Percentiles rank a stretch among this genome's conserved stretches.
Conservation (phyloP, 345 rosid species). For the Lepidium africanum region DNA sequence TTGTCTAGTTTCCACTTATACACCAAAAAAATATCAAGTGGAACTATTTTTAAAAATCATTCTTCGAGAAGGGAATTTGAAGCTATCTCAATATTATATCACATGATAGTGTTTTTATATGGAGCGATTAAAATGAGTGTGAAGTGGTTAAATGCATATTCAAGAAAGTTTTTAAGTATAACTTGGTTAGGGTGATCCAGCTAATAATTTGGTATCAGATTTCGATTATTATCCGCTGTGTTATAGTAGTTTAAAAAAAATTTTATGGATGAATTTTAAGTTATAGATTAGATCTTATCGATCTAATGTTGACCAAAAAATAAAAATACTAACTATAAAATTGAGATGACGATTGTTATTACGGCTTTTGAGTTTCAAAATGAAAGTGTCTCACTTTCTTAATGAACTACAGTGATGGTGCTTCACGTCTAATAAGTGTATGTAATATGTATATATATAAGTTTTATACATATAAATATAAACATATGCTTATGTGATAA, state of each 20-base stretch:
- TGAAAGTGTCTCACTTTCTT: background rate
- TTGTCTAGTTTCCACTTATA: constrained; percentile 24
- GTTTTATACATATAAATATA: background rate
- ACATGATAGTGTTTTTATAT: no score
- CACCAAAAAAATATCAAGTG: background rate
- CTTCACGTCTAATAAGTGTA: background rate
- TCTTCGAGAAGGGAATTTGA: constrained; percentile 1
- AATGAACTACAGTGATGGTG: background rate
- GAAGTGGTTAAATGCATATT: no score
- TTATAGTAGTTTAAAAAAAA: no score
- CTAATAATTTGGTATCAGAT: no score
- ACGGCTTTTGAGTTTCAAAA: background rate
- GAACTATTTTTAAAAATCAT: background rate
- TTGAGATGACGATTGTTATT: background rate
- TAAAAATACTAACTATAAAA: no score
- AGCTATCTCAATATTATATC: background rate
- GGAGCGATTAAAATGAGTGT: no score
- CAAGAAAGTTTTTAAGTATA: no score
- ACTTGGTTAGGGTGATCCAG: no score
- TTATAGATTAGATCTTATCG: no score
- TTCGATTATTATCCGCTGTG: no score
- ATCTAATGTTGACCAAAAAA: no score
- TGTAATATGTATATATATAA: background rate
- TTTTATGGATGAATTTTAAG: no score
- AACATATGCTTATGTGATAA: background rate